A percentile compares a stretch with the other conserved stretches of the same genome.
phyloP scores from a whole-genome alignment of 768 basidiomycete species.

The Russula ochroleuca region DNA sequence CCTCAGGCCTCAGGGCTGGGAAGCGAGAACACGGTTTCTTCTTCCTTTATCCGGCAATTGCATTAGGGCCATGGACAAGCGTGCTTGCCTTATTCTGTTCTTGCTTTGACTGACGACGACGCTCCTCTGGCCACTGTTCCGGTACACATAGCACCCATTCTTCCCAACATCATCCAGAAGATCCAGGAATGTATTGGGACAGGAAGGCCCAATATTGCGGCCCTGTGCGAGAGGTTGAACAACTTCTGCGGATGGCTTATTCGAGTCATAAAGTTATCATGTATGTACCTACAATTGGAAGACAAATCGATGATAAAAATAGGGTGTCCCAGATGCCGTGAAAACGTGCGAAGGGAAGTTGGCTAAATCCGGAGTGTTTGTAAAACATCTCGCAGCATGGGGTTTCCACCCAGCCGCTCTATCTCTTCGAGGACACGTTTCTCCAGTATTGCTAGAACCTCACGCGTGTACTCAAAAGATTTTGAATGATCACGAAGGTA shows the following conservation, averaged over 20 bases:
- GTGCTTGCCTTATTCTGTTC: no score
- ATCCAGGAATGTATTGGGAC: not conserved
- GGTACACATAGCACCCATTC: no score
- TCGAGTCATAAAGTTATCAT: not conserved
- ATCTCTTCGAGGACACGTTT: constrained; percentile 67
- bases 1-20: no score
- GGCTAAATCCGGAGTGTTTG: constrained; percentile 43
- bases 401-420: constrained; percentile 70
- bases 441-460: constrained; percentile 64
- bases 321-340: not conserved
- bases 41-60: no score
- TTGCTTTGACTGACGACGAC: not conserved
- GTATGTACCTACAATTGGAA: not conserved
- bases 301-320: not conserved
- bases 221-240: not conserved
- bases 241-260: no score
- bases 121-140: not conserved
- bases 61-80: no score
- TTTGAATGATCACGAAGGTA: constrained; percentile 67
- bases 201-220: not conserved
- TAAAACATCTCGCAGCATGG: constrained; percentile 53
- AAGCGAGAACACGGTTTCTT: no score
- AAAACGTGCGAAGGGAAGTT: not conserved
- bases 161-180: not conserved
- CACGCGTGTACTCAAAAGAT: constrained; percentile 83